Conservation (phyloP, 139 green algal species). For the Gonium pectorale region DNA sequence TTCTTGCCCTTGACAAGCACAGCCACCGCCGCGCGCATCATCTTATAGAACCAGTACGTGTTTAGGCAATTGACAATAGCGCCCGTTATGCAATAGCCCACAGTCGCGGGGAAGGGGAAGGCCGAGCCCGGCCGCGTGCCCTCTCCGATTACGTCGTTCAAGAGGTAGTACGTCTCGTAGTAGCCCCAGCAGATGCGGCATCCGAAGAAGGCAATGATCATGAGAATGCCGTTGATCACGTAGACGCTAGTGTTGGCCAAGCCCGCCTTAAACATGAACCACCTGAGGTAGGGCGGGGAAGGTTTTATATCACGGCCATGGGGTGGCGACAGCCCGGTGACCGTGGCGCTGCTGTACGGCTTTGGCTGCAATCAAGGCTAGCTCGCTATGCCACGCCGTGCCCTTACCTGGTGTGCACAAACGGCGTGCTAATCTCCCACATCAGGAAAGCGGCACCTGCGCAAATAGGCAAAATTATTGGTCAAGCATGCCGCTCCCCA, state of each 20-base stretch:
- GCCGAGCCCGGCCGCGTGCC: background rate
- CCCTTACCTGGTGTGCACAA: conserved; percentile 58
- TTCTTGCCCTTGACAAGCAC: conserved; percentile 45
- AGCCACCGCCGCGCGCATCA: conserved; percentile 39
- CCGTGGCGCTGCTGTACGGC: no score
- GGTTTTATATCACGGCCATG: no score
- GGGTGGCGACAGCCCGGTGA: no score
- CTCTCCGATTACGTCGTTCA: conserved; percentile 17
- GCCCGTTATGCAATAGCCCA: conserved; percentile 56
- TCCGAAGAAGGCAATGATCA: conserved; percentile 57
- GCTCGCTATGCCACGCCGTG: no score
- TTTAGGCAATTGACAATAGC: conserved; percentile 64
- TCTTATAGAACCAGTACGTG: conserved; percentile 66
- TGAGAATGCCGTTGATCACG: conserved; percentile 57
- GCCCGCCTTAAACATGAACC: conserved; percentile 65
- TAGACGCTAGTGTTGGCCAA: conserved; percentile 46
- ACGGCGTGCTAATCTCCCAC: conserved; percentile 71
- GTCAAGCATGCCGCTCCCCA: no score
- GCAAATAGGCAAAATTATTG: no score
- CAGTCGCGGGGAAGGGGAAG: conserved; percentile 50
- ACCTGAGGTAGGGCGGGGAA: conserved; percentile 34
- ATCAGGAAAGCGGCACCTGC: conserved; percentile 66
- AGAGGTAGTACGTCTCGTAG: background rate
- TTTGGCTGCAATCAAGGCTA: no score
- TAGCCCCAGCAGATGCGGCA: conserved; percentile 54